Evolutionary conservation across 306 rosid species (phyloP).

Genomic region (Acacia acuminata): DNA sequence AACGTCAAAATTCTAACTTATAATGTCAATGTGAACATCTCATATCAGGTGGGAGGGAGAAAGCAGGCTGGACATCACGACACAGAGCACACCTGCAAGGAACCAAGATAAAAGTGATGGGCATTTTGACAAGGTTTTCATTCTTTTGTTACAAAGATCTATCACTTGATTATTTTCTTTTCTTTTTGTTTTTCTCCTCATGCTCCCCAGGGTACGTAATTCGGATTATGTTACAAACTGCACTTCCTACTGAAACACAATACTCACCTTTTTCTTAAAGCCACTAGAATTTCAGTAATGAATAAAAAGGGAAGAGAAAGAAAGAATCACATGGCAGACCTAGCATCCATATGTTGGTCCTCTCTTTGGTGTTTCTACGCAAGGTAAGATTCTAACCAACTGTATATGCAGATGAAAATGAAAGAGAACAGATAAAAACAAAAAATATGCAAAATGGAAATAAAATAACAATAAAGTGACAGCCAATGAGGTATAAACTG

Average conservation of each 20-base stretch:
- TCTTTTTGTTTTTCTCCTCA: neutral
- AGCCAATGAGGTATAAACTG: neutral
- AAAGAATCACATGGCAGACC: conserved; percentile 37
- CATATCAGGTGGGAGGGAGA: conserved; percentile 69
- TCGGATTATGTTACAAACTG: conserved; percentile 38
- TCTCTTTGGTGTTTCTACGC: conserved; percentile 25
- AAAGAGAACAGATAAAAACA: neutral
- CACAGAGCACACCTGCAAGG: conserved; percentile 89
- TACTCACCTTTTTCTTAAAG: conserved; percentile 57
- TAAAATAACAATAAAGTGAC: neutral
- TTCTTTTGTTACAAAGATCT: conserved; percentile 40
- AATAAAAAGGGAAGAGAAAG: conserved; percentile 39
- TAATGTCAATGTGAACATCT: conserved; percentile 74
- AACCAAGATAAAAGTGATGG: conserved; percentile 84
- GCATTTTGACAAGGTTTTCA: conserved; percentile 58
- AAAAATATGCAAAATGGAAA: neutral
- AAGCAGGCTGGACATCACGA: conserved; percentile 77
- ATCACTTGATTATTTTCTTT: conserved; percentile 11
- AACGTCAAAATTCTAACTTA: conserved; percentile 65
- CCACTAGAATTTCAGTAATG: conserved; percentile 49
- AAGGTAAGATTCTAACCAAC: conserved; percentile 23
- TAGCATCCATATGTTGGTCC: conserved; percentile 36
- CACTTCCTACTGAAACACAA: conserved; percentile 36
- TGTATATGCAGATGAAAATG: neutral
- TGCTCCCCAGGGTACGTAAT: conserved; percentile 42